These are phyloP conservation scores for Mucor mucedo DNA, from an alignment of 371 early-diverging fungal species.

Conservation along the genomic window DNA sequence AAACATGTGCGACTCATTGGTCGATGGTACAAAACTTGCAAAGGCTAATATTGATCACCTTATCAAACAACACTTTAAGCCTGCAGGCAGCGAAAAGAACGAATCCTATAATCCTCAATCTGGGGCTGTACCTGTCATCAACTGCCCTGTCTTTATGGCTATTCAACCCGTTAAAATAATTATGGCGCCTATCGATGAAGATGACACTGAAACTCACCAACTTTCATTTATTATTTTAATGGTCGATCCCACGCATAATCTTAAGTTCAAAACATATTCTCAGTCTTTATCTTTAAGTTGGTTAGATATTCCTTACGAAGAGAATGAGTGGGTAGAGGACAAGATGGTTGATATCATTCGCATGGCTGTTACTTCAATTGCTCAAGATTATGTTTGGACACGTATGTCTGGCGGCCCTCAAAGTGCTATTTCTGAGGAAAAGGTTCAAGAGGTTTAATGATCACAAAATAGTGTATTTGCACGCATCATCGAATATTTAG, in stretches of 20 bases:
- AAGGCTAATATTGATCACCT: slow-evolving; percentile 35
- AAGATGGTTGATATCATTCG: slow-evolving; percentile 64
- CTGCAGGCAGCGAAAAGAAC: slow-evolving; percentile 18
- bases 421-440: slow-evolving; percentile 4
- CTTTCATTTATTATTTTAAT: slow-evolving; percentile 58
- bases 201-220: slow-evolving; percentile 38
- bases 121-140: slow-evolving; percentile 56
- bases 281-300: slow-evolving; percentile 64
- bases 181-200: slow-evolving; percentile 27
- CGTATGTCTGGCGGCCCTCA: slow-evolving; percentile 55
- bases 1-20: slow-evolving; percentile 64
- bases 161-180: slow-evolving; percentile 62
- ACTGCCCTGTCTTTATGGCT: slow-evolving; percentile 69
- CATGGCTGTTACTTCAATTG: slow-evolving; percentile 62
- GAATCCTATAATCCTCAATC: slow-evolving; percentile 36
- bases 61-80: slow-evolving; percentile 26
- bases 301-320: slow-evolving; percentile 68
- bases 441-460: slow-evolving; percentile 17
- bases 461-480: not conserved
- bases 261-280: slow-evolving; percentile 63
- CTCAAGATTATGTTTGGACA: slow-evolving; percentile 75
- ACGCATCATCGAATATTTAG: too few relatives aligned
- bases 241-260: slow-evolving; percentile 65
- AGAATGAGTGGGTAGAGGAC: slow-evolving; percentile 75
- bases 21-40: slow-evolving; percentile 62